Evolutionary conservation across 2,329 filamentous ascomycete species (phyloP).

Genomic region (Colletotrichum orchidophilum): DNA sequence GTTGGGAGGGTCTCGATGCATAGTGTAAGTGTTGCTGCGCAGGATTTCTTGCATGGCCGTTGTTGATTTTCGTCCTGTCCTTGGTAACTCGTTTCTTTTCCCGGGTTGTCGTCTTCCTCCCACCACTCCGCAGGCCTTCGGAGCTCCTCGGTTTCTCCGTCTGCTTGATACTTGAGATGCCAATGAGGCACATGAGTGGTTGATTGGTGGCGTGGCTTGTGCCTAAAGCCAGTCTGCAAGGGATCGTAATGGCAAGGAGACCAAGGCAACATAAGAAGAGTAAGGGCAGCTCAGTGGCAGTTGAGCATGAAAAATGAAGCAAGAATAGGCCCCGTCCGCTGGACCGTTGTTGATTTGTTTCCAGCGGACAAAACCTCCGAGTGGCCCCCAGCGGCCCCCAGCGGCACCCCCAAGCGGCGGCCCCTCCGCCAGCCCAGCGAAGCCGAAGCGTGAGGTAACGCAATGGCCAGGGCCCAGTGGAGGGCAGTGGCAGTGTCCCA

Average conservation of each 20-base stretch:
- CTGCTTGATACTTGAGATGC: background rate
- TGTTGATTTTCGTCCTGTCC: constrained; percentile 9
- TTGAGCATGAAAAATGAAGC: background rate
- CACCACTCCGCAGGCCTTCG: background rate
- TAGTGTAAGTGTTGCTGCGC: background rate
- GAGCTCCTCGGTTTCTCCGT: background rate
- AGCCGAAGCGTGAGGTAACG: background rate
- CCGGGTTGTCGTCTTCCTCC: background rate
- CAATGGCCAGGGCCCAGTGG: background rate
- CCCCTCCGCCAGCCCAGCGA: background rate
- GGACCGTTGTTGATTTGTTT: constrained; percentile 4
- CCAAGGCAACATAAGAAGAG: background rate
- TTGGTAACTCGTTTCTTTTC: constrained; percentile 11
- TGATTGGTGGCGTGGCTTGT: background rate
- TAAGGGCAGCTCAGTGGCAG: background rate
- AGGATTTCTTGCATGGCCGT: constrained; percentile 22
- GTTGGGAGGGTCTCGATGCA: background rate
- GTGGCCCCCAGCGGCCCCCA: background rate
- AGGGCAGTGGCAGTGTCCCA: background rate
- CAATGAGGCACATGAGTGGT: background rate
- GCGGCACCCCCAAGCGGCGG: background rate
- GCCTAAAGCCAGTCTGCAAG: background rate
- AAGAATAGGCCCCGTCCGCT: background rate
- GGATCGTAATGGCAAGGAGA: background rate
- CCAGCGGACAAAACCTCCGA: constrained; percentile 16